Evolutionary conservation across 805 yeast genomes (phyloP).

Genomic region (Cyberlindnera subsufficiens): DNA sequence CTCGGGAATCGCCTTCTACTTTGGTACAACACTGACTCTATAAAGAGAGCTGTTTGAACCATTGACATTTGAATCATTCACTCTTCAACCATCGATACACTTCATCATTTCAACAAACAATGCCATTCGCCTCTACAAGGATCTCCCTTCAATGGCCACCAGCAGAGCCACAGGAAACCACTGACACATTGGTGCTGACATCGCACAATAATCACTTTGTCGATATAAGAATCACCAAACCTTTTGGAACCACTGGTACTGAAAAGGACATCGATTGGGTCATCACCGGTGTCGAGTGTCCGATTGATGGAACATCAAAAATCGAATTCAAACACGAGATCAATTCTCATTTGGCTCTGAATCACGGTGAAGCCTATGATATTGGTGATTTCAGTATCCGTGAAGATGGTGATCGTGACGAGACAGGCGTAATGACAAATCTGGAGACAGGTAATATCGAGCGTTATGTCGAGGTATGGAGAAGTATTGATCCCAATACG

Average conservation of each 20-base stretch:
- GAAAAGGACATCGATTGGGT: constrained; percentile 25
- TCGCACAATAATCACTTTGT: constrained; percentile 41
- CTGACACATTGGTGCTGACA: constrained; percentile 43
- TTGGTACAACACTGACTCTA: not conserved
- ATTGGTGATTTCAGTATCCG: constrained; percentile 38
- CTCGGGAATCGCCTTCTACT: not conserved
- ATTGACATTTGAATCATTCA: not conserved
- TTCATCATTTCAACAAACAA: not conserved
- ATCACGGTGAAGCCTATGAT: constrained; percentile 19
- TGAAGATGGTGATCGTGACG: constrained; percentile 37
- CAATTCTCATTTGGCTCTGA: constrained; percentile 16
- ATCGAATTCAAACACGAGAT: constrained; percentile 22
- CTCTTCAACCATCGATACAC: not conserved
- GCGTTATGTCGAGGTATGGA: constrained; percentile 50
- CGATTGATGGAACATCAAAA: constrained; percentile 11
- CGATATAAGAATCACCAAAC: constrained; percentile 33
- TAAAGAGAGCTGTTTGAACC: not conserved
- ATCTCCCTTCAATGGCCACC: constrained; percentile 50
- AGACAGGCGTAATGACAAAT: constrained; percentile 46
- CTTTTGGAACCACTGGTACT: constrained; percentile 6
- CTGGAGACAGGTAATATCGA: constrained; percentile 36
- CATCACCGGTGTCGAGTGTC: constrained; percentile 27
- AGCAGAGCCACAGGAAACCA: constrained; percentile 32
- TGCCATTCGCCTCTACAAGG: constrained; percentile 35
- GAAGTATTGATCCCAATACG: constrained; percentile 36